Percentiles rank a stretch among this genome's conserved stretches.
These are phyloP conservation scores for Groenewaldozyma salmanticensis DNA, from an alignment of 805 yeast species.

Conservation along the genomic window DNA sequence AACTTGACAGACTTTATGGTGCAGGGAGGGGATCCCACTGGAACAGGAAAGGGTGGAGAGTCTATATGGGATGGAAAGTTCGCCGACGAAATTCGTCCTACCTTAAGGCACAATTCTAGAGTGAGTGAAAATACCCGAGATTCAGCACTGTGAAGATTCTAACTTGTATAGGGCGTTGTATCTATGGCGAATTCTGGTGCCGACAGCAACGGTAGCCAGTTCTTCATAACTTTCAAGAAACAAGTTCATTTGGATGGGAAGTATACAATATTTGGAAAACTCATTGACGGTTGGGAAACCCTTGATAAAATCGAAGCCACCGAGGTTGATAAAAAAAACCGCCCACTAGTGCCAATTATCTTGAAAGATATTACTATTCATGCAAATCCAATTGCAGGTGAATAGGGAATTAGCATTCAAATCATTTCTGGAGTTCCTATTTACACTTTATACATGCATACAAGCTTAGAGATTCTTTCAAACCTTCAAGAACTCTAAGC, in stretches of 20 bases:
- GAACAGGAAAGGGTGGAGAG: conserved; percentile 29
- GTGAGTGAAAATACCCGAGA: conserved; percentile 5
- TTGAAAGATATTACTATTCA: conserved; percentile 31
- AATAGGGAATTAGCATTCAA: too few relatives aligned
- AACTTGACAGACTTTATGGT: conserved; percentile 22
- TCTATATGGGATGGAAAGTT: conserved; percentile 37
- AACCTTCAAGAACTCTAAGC: too few relatives aligned
- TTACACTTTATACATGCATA: too few relatives aligned
- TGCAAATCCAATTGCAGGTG: conserved; percentile 35
- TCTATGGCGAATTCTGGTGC: conserved; percentile 95
- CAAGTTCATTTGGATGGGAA: conserved; percentile 67
- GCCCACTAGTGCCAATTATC: conserved; percentile 27
- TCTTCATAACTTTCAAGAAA: conserved; percentile 69
- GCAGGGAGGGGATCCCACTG: conserved; percentile 30
- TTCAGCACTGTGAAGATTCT: neutral
- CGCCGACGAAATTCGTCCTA: conserved; percentile 24
- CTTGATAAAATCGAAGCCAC: conserved; percentile 52
- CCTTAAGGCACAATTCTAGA: conserved; percentile 61
- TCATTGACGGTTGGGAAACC: conserved; percentile 33
- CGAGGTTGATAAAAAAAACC: conserved; percentile 36
- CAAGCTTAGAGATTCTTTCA: too few relatives aligned
- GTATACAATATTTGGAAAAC: conserved; percentile 70
- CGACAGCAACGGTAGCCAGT: conserved; percentile 84
- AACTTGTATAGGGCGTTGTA: conserved; percentile 44
- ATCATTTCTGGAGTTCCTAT: neutral